phyloP scores from a whole-genome alignment of 2,329 filamentous ascomycete species.

The Phoma herbarum region DNA sequence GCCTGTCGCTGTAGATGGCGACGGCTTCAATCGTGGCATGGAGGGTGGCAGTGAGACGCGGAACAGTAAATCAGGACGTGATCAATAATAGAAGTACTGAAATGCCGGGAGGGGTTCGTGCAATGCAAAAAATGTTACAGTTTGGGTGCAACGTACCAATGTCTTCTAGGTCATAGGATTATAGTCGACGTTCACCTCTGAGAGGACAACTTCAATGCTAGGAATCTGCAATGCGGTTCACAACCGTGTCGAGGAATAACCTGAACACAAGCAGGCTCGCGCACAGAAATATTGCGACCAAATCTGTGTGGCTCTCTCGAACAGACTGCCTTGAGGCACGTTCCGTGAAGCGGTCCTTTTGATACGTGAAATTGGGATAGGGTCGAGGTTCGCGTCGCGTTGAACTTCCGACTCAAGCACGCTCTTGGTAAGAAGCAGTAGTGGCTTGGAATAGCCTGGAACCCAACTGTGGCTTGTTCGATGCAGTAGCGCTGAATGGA shows the following conservation, averaged over 20 bases:
- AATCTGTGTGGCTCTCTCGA: not conserved
- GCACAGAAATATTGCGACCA: not conserved
- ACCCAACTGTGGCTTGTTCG: conserved; percentile 2
- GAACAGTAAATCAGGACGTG: not conserved
- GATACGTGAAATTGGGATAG: conserved; percentile 2
- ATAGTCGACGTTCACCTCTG: not conserved
- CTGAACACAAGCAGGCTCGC: not conserved
- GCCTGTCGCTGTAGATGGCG: not conserved
- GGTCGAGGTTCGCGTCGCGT: conserved; percentile 1
- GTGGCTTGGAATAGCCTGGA: not conserved
- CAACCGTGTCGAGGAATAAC: not conserved
- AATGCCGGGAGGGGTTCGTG: not conserved
- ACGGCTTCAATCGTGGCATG: not conserved
- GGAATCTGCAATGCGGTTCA: not conserved
- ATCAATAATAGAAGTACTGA: not conserved
- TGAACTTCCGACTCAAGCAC: not conserved
- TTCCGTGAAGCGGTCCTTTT: conserved; percentile 18
- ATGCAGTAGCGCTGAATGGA: conserved; percentile 12
- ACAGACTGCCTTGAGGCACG: conserved; percentile 3
- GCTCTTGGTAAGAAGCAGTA: not conserved
- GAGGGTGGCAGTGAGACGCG: not conserved
- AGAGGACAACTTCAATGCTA: not conserved
- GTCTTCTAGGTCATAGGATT: conserved; percentile 11
- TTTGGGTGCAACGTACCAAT: conserved; percentile 4
- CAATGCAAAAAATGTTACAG: not conserved